Percentiles rank a stretch among this genome's conserved stretches.
phyloP scores from a whole-genome alignment of 192 early-diverging fungal genomes.

The Podila epicladia region DNA sequence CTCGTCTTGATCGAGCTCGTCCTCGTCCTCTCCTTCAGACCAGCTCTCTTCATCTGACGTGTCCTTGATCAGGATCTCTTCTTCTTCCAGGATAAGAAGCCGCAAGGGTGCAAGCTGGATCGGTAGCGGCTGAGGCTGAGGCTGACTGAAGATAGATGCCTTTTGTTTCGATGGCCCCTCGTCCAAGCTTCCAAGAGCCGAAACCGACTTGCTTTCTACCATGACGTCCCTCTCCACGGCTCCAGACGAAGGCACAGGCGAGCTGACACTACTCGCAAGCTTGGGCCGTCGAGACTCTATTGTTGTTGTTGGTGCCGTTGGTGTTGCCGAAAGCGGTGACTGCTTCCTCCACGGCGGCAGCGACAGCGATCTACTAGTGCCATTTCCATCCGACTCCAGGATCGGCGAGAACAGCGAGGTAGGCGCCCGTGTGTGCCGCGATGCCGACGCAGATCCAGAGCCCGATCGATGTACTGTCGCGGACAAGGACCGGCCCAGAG shows the following conservation, averaged over 20 bases:
- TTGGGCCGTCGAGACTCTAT: not conserved
- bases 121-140: not conserved
- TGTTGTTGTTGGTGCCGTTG: conserved; percentile 4
- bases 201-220: not conserved
- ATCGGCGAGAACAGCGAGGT: not conserved
- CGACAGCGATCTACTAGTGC: conserved; percentile 16
- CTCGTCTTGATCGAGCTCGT: not conserved
- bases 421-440: conserved; percentile 2
- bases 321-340: not conserved
- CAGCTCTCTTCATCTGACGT: conserved; percentile 12
- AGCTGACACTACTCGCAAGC: not conserved
- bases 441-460: not conserved
- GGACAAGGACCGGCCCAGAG: too few species aligned
- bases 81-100: conserved; percentile 34
- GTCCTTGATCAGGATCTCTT: conserved; percentile 29
- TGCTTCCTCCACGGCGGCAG: conserved; percentile 35
- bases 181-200: not conserved
- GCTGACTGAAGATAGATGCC: not conserved
- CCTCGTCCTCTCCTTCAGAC: conserved; percentile 6
- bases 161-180: not conserved
- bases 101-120: not conserved
- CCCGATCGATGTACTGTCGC: not conserved
- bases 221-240: too few species aligned
- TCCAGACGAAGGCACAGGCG: not conserved
- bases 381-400: not conserved